phyloP scores from a whole-genome alignment of 306 rosid species.

The Ormosia semicastrata region DNA sequence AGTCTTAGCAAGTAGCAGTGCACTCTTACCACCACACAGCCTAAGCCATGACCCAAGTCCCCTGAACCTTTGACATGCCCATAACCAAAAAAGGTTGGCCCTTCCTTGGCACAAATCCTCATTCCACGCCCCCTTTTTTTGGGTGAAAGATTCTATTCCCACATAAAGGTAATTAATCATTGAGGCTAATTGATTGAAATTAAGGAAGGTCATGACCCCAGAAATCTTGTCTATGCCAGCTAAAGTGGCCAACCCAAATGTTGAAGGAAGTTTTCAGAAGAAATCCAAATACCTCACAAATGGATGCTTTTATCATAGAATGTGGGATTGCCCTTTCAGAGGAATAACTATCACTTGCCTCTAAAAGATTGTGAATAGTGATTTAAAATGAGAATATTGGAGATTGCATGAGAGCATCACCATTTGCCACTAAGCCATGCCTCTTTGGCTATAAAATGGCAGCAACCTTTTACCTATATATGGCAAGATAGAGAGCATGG shows the following conservation, averaged over 20 bases:
- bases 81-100: constrained; percentile 15
- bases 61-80: not conserved
- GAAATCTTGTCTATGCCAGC: not conserved
- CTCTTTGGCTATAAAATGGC: constrained; percentile 27
- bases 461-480: not conserved
- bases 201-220: constrained; percentile 4
- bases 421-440: not conserved
- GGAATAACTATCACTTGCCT: too few species aligned
- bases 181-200: constrained; percentile 19
- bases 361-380: not conserved
- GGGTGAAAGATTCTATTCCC: constrained; percentile 34
- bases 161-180: constrained; percentile 19
- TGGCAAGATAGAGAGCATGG: not conserved
- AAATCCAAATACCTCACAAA: not conserved
- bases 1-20: not conserved
- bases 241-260: constrained; percentile 17
- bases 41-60: not conserved
- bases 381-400: constrained; percentile 22
- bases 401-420: constrained; percentile 22
- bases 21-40: not conserved
- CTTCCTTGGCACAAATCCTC: not conserved
- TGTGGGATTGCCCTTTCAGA: not conserved
- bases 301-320: constrained; percentile 9
- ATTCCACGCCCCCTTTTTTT: not conserved
- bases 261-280: constrained; percentile 8